These are phyloP conservation scores for Fusarium sp. DNA, from an alignment of 2,329 filamentous ascomycete genomes.

Conservation along the genomic window DNA sequence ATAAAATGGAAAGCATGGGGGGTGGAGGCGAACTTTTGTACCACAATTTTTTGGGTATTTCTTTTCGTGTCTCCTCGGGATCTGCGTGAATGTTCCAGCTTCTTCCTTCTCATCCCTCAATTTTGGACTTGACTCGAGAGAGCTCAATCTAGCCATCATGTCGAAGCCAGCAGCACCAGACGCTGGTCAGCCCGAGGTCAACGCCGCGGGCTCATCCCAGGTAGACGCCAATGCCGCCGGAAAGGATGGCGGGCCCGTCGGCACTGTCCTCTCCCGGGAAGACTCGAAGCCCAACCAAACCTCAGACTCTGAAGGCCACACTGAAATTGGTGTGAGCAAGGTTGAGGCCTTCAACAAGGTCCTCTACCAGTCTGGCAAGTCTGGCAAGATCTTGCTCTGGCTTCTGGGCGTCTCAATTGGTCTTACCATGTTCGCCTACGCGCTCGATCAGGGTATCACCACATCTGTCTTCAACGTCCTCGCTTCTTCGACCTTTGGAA, in stretches of 20 bases:
- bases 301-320: neutral
- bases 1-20: neutral
- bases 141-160: neutral
- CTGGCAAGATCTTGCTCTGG: slow-evolving; percentile 51
- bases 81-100: neutral
- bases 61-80: neutral
- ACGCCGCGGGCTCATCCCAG: neutral
- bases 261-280: neutral
- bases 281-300: neutral
- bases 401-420: slow-evolving; percentile 51
- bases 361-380: slow-evolving; percentile 52
- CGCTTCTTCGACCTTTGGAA: slow-evolving; percentile 49
- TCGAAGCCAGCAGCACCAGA: neutral
- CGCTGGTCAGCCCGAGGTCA: neutral
- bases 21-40: neutral
- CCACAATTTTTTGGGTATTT: neutral
- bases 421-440: slow-evolving; percentile 49
- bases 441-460: slow-evolving; percentile 52
- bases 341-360: slow-evolving; percentile 56
- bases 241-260: neutral
- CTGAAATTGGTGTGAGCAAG: slow-evolving; percentile 46
- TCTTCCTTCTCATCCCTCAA: neutral
- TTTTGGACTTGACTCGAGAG: neutral
- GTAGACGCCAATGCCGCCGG: neutral
- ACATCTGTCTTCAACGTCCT: slow-evolving; percentile 46